phyloP scores from a whole-genome alignment of 306 rosid species.

The Boehmeria nivea region DNA sequence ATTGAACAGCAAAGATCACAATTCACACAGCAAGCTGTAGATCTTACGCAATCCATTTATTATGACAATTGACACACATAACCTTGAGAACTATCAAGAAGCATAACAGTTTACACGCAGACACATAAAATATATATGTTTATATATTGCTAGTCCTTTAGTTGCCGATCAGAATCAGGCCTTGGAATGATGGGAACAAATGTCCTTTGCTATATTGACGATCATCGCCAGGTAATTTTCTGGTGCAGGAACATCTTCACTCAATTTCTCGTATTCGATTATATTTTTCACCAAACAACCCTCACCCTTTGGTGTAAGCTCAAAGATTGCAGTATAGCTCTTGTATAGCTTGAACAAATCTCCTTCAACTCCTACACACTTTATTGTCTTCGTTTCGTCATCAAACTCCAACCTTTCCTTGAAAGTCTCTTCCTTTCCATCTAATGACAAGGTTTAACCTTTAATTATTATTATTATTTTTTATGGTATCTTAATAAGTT shows the following conservation, averaged over 20 bases:
- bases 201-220: background rate
- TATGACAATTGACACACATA: too few relatives aligned
- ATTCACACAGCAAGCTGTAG: too few relatives aligned
- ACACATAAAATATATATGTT: too few relatives aligned
- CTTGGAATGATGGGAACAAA: background rate
- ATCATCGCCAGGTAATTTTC: slow-evolving; percentile 5
- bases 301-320: background rate
- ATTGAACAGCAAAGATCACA: too few relatives aligned
- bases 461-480: too few relatives aligned
- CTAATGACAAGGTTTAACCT: background rate
- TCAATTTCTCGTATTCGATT: slow-evolving; percentile 4
- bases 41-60: too few relatives aligned
- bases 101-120: too few relatives aligned
- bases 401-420: slow-evolving; percentile 14
- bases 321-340: background rate
- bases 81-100: too few relatives aligned
- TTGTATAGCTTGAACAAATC: slow-evolving; percentile 8
- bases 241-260: background rate
- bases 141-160: too few relatives aligned
- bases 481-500: too few relatives aligned
- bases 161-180: too few relatives aligned
- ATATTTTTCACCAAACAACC: background rate
- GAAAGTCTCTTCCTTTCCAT: slow-evolving; percentile 4
- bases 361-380: background rate
- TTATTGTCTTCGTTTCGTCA: background rate